Conservation (phyloP, 352 stramenopile genomes). For the Bremia lactucae region DNA sequence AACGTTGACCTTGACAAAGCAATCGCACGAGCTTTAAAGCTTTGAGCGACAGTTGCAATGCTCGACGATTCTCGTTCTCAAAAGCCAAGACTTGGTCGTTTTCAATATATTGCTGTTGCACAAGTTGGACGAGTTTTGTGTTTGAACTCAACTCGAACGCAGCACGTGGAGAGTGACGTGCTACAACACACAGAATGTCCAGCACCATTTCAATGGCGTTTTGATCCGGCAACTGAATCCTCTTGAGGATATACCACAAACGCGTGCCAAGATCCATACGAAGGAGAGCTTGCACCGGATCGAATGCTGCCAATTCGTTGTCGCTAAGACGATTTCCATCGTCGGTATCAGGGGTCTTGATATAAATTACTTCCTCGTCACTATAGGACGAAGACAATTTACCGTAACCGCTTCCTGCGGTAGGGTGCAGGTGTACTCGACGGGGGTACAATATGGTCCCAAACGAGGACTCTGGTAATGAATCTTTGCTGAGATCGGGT, state of each 20-base stretch:
- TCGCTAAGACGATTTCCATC: conserved; percentile 34
- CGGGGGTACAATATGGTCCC: conserved; percentile 22
- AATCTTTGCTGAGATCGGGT: conserved; percentile 1
- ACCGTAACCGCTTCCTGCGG: conserved; percentile 1
- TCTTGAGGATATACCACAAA: conserved; percentile 40
- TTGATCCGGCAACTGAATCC: conserved; percentile 32
- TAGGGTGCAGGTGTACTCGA: conserved; percentile 32
- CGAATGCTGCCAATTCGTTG: conserved; percentile 36
- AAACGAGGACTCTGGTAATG: conserved; percentile 17
- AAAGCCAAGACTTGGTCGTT: conserved; percentile 35
- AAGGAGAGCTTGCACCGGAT: conserved; percentile 49
- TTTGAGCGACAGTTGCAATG: conserved; percentile 31
- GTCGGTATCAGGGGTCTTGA: conserved; percentile 29
- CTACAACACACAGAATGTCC: conserved; percentile 39
- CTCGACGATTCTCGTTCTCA: conserved; percentile 14
- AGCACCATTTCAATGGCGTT: conserved; percentile 38
- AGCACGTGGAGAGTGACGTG: conserved; percentile 36
- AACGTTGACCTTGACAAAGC: conserved; percentile 40
- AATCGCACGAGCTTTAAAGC: conserved; percentile 30
- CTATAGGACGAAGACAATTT: no score
- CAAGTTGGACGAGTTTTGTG: conserved; percentile 24
- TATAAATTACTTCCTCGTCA: conserved; percentile 44
- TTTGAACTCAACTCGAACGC: conserved; percentile 40
- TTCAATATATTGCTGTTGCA: conserved; percentile 43
- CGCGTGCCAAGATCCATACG: conserved; percentile 45